Conservation (phyloP, 2,329 filamentous ascomycete genomes). For the Phoma herbarum region DNA sequence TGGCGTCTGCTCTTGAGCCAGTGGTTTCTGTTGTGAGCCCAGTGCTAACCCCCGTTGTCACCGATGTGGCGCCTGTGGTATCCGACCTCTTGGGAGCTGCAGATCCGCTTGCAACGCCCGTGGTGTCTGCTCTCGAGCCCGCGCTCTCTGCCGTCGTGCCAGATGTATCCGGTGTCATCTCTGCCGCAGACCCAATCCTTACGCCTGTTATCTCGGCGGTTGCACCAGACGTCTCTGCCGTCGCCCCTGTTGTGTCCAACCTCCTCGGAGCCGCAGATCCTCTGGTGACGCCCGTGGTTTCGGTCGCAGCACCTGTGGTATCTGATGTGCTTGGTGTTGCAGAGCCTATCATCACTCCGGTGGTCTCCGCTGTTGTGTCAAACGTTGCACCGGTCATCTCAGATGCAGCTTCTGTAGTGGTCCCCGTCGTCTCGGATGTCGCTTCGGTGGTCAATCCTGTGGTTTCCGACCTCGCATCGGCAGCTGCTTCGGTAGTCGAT, state of each 20-base stretch:
- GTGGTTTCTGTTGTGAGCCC: background rate
- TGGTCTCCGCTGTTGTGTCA: background rate
- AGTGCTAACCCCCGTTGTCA: background rate
- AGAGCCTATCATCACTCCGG: background rate
- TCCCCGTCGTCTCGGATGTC: background rate
- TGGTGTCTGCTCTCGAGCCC: background rate
- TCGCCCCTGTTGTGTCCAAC: background rate
- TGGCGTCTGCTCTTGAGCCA: background rate
- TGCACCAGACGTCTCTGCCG: background rate
- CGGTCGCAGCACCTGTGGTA: background rate
- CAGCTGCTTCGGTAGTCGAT: background rate
- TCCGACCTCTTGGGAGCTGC: background rate
- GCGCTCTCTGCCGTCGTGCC: background rate
- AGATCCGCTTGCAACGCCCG: background rate
- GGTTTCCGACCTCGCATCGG: background rate
- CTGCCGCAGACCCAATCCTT: background rate
- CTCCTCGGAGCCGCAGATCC: background rate
- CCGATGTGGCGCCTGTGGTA: background rate
- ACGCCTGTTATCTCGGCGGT: background rate
- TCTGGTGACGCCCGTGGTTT: background rate
- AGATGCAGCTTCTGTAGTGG: background rate
- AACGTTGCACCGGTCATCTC: background rate
- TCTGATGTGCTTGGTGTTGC: background rate
- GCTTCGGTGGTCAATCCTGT: background rate
- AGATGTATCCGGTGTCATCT: background rate